Percentiles rank a stretch among this genome's conserved stretches.
These are phyloP conservation scores for Lodderomyces metapsilosis DNA, from an alignment of 1,139 yeast species.

Conservation along the genomic window DNA sequence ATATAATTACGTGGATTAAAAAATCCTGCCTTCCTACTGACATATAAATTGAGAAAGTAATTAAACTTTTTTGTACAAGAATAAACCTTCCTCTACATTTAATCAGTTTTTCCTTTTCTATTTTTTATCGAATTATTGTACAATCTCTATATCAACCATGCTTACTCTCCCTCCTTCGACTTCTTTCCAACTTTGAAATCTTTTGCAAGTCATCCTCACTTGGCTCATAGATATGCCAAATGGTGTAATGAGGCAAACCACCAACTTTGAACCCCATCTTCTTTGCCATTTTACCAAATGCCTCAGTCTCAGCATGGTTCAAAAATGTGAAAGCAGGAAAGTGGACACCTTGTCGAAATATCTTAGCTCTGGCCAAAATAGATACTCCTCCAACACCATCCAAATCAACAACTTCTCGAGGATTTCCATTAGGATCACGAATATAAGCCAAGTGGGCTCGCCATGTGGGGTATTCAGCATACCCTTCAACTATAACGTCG, in stretches of 20 bases:
- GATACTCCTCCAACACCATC: slow-evolving; percentile 95
- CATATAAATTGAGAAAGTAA: slow-evolving; percentile 11
- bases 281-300: slow-evolving; percentile 84
- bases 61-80: no score
- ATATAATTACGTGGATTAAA: slow-evolving; percentile 39
- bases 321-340: slow-evolving; percentile 88
- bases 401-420: slow-evolving; percentile 63
- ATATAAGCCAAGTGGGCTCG: slow-evolving; percentile 78
- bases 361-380: slow-evolving; percentile 75
- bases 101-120: background rate
- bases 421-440: slow-evolving; percentile 63
- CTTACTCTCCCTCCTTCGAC: slow-evolving; percentile 49
- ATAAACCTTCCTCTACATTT: background rate
- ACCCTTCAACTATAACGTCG: slow-evolving; percentile 88
- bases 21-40: slow-evolving; percentile 58
- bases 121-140: slow-evolving; percentile 1
- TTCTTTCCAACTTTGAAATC: slow-evolving; percentile 70
- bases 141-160: slow-evolving; percentile 6
- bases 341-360: slow-evolving; percentile 80
- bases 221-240: slow-evolving; percentile 88
- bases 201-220: slow-evolving; percentile 85
- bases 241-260: slow-evolving; percentile 85
- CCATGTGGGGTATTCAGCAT: slow-evolving; percentile 88
- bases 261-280: slow-evolving; percentile 78
- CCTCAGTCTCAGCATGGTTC: slow-evolving; percentile 92